Base-by-base conservation (phyloP, 768 basidiomycete species). In the Solioccasus polychromus region DNA sequence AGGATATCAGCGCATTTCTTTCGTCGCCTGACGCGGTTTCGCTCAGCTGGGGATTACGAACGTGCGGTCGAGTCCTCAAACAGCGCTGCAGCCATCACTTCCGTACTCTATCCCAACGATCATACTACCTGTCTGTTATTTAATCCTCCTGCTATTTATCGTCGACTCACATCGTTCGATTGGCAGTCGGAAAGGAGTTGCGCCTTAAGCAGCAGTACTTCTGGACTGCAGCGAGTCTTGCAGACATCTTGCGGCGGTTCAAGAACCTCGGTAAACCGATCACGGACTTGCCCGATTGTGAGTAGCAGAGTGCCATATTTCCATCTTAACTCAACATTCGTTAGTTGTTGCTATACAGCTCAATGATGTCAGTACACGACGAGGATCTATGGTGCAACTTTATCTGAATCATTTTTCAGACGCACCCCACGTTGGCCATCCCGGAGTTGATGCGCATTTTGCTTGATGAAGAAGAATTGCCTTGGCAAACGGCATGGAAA, bases 201-300 rank as follows among this genome's bases (percentile, higher is more conserved):
- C 83, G 95, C 44, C 76, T 98, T 54, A 94, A 95, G 72, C 95
- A 97, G 58, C 95, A 99, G 71, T 94, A 94, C 70, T 90, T 96
- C 71, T 88, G 92, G 92, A 92, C 90, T 32, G 83, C 88, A 38
- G 88, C 93, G 23, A 86, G 84, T 63, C 75, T 93, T 38, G 78
- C 81, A 38, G 95, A 98, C 61, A 96, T 98, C 61, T 60, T 95
- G 38, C 80, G 95, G 44, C 83, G 95, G 39, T 98, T 93, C 79
- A 93, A 87, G 76, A 88, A 95, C 68, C 72, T 88, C 17, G 84
- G 80, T 39, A 86, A 89, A 64, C 82, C 84, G 2, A 83, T 94
- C 53, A 69, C 72, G 9, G 82, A 88, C 53, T 82, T 99, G 61
- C 78, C 92, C 1, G 90, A 96, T 47, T 88, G 85, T 89, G 56